A percentile compares a stretch with the other conserved stretches of the same genome.
Conservation (phyloP, 2,329 filamentous ascomycete genomes). For the Trichophyton mentagrophytes region DNA sequence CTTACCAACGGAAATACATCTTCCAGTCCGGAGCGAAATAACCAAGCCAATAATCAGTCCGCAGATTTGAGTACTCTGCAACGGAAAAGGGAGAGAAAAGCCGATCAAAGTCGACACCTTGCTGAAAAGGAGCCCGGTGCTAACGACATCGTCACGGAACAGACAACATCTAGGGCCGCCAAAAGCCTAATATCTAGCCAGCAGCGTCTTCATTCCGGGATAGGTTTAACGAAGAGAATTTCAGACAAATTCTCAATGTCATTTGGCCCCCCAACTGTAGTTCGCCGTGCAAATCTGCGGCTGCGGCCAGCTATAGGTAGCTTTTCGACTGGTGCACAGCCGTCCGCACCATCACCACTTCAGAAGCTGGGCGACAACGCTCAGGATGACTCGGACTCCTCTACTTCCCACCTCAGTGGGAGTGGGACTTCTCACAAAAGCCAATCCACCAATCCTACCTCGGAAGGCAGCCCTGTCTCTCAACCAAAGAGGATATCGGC, state of each 20-base stretch:
- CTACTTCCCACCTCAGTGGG: conserved; percentile 18
- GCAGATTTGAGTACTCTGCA: neutral
- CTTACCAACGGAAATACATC: neutral
- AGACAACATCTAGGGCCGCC: neutral
- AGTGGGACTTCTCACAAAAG: conserved; percentile 21
- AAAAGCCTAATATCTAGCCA: neutral
- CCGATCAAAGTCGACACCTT: neutral
- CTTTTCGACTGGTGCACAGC: conserved; percentile 17
- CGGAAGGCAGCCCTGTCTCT: conserved; percentile 20
- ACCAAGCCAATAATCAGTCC: neutral
- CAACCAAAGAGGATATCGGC: conserved; percentile 10
- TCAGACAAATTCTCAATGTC: conserved; percentile 28
- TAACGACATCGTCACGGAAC: neutral
- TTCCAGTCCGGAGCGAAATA: too few species aligned
- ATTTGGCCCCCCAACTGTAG: conserved; percentile 30
- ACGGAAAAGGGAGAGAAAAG: neutral
- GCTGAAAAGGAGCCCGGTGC: neutral
- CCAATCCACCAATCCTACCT: conserved; percentile 26
- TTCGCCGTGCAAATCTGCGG: conserved; percentile 26
- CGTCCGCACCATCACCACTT: conserved; percentile 8
- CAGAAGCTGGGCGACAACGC: conserved; percentile 20
- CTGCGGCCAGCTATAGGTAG: conserved; percentile 20
- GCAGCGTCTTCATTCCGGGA: conserved; percentile 17
- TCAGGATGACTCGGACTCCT: conserved; percentile 25
- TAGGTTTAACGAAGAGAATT: conserved; percentile 23